phyloP scores from a whole-genome alignment of 352 stramenopile species.

The Phytopythium litorale region DNA sequence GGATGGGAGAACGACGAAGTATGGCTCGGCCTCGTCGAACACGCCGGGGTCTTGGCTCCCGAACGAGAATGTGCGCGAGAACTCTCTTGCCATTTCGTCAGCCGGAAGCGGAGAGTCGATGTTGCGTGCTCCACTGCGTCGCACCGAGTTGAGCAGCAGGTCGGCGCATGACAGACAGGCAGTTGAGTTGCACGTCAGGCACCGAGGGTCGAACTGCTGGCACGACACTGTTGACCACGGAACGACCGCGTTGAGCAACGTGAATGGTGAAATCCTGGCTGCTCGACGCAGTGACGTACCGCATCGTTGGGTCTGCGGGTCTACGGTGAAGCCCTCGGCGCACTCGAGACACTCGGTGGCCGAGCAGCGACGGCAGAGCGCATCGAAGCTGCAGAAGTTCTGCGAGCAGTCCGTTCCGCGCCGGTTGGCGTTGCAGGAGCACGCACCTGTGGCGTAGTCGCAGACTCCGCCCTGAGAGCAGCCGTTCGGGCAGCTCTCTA shows the following conservation, averaged over 20 bases:
- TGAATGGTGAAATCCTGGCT: background rate
- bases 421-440: slow-evolving; percentile 68
- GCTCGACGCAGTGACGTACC: slow-evolving; percentile 22
- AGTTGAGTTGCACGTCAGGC: slow-evolving; percentile 73
- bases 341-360: slow-evolving; percentile 78
- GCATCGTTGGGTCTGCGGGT: slow-evolving; percentile 60
- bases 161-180: slow-evolving; percentile 89
- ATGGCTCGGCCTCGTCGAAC: slow-evolving; percentile 93
- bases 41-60: slow-evolving; percentile 82
- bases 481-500: slow-evolving; percentile 84
- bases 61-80: slow-evolving; percentile 90
- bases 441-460: slow-evolving; percentile 87
- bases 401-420: slow-evolving; percentile 81
- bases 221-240: slow-evolving; percentile 52
- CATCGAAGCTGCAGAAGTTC: slow-evolving; percentile 66
- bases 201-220: slow-evolving; percentile 88
- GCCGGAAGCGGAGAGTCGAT: slow-evolving; percentile 68
- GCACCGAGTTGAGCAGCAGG: slow-evolving; percentile 88
- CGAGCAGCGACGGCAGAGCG: slow-evolving; percentile 87
- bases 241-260: background rate
- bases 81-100: slow-evolving; percentile 88
- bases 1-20: slow-evolving; percentile 36
- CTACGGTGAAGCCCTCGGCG: slow-evolving; percentile 83
- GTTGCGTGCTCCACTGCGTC: slow-evolving; percentile 78
- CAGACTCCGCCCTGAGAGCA: slow-evolving; percentile 87